These are phyloP conservation scores for Colletotrichum falcatum DNA, from an alignment of 2,329 filamentous ascomycete genomes.

Conservation along the genomic window DNA sequence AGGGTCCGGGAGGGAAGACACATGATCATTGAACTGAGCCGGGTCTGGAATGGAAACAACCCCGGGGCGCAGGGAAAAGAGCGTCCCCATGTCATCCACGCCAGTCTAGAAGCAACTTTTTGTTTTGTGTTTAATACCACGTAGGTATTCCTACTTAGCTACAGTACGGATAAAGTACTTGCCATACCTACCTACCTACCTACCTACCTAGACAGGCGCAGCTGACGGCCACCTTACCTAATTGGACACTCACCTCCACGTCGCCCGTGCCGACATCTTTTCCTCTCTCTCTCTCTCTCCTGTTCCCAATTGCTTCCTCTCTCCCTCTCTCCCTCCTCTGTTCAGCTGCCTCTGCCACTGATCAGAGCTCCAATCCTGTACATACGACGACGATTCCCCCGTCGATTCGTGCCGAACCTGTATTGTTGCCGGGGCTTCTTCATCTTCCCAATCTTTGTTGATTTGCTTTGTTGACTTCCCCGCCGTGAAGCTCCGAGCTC, in stretches of 20 bases:
- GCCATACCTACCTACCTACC: constrained; percentile 3
- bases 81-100: constrained; percentile 21
- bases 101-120: constrained; percentile 27
- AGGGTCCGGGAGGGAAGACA: background rate
- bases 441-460: background rate
- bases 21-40: too few relatives aligned
- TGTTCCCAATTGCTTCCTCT: constrained; percentile 4
- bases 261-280: background rate
- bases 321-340: constrained; percentile 1
- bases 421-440: background rate
- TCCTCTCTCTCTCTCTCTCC: background rate
- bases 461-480: constrained; percentile 9
- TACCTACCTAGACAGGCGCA: background rate
- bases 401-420: constrained; percentile 26
- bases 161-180: too few relatives aligned
- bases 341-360: constrained; percentile 28
- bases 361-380: constrained; percentile 28
- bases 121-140: too few relatives aligned
- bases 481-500: constrained; percentile 14
- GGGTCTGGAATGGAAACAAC: background rate
- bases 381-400: constrained; percentile 20
- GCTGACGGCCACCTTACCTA: constrained; percentile 26
- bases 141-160: background rate
- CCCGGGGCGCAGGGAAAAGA: background rate
- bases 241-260: constrained; percentile 33